Evolutionary conservation across 371 early-diverging fungal species (phyloP).

Genomic region (Rhizopus sp.): DNA sequence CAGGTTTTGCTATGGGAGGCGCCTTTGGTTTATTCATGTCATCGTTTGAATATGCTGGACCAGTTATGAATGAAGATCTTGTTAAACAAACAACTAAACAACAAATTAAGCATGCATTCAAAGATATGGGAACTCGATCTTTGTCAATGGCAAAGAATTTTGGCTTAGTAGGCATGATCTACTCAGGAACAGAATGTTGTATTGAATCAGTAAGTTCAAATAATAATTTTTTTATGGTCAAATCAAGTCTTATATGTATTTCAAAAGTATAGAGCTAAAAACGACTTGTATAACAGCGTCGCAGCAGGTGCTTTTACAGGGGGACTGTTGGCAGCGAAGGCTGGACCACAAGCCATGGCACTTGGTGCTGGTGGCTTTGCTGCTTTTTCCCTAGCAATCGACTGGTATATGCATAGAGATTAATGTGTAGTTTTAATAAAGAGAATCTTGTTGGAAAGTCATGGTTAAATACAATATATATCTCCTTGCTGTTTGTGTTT

Average conservation of each 20-base stretch:
- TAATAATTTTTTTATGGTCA: not conserved
- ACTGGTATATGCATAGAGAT: constrained; percentile 66
- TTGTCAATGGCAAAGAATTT: constrained; percentile 91
- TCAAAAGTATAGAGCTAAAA: constrained; percentile 88
- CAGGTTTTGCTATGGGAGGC: constrained; percentile 90
- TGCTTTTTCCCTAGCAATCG: constrained; percentile 93
- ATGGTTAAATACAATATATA: no score
- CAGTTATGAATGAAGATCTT: constrained; percentile 54
- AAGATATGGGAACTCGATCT: constrained; percentile 87
- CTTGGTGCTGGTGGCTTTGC: constrained; percentile 94
- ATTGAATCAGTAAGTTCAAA: constrained; percentile 81
- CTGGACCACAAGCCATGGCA: constrained; percentile 78
- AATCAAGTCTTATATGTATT: not conserved
- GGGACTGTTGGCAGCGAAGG: constrained; percentile 80
- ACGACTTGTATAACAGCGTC: constrained; percentile 89
- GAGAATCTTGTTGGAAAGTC: no score
- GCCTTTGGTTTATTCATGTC: constrained; percentile 94
- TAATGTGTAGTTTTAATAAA: constrained; percentile 1
- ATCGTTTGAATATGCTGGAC: constrained; percentile 77
- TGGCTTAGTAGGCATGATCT: constrained; percentile 90
- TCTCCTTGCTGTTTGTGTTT: no score
- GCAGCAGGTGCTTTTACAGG: constrained; percentile 95
- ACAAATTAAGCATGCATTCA: constrained; percentile 80
- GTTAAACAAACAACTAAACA: constrained; percentile 70
- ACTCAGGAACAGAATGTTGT: constrained; percentile 90